Base-by-base conservation (phyloP, 148 eudicot species). In the Diospyros lotus region DNA sequence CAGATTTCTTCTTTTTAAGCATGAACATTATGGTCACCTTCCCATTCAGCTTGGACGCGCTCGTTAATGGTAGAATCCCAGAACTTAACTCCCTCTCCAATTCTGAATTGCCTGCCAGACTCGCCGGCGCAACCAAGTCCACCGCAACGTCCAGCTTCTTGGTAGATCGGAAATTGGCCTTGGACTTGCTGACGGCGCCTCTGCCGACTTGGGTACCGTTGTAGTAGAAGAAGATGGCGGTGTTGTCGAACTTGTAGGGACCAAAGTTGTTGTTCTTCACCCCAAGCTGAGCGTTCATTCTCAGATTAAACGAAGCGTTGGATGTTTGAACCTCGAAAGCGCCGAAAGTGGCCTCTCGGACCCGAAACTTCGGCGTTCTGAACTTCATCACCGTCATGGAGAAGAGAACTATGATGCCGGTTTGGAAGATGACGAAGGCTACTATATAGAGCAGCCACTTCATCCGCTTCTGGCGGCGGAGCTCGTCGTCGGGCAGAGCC, bases 1-100 rank as follows among this genome's bases (percentile, higher is more conserved):
- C 4, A 13, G 44, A 2, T 13, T 63, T 63, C 45, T 63, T 63
- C 66, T 63, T 63, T 44, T 63, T 63, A 4, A 63, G 10, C 1
- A 63, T 17, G 15, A 2, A 0, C 66, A 63, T 63, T 4, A 63
- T 5, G 4, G 15, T 6, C 66, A 63, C 66, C 45, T 63, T 63
- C 11, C 66, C 66, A 4, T 7, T 63, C 66, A 63, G 1, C 13
- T 11, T 63, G 1, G 66, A 11, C 43, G 5, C 1, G 56, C 67
- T 55, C 28, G 14, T 77, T 18, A 77, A 9, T 4, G 61, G 59
- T 64, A 77, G 42, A 43, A 71, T 39, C 71, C 80, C 80, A 3
- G 71, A n/a, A 64, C 2, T 28, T 1, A 64, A 1, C 2, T 63
- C 66, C 39, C n/a, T 63, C 5, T 5, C 66, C 4, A 63, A 3